These are phyloP conservation scores for Fraxinus albicans DNA, from an alignment of 305 asterid species.

Conservation along the genomic window DNA sequence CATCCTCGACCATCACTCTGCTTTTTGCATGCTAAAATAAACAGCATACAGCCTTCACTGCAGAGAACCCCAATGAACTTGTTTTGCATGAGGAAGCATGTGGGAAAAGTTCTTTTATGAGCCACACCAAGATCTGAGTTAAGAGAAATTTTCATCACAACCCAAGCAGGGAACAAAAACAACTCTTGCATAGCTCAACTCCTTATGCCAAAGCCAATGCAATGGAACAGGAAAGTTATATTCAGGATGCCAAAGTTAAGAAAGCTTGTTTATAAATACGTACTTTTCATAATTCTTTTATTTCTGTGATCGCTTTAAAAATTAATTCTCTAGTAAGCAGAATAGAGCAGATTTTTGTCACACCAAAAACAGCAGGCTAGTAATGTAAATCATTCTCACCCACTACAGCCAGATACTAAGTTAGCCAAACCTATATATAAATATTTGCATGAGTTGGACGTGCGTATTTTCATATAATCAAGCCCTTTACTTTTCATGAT, in stretches of 20 bases:
- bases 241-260: neutral
- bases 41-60: neutral
- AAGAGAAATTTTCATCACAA: neutral
- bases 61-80: neutral
- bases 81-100: neutral
- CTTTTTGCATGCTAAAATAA: neutral
- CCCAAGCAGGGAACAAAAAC: neutral
- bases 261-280: neutral
- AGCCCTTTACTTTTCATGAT: neutral
- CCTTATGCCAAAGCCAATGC: neutral
- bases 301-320: neutral
- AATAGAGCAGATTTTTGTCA: neutral
- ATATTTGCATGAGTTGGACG: neutral
- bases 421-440: neutral
- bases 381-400: neutral
- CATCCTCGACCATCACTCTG: neutral
- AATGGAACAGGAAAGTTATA: neutral
- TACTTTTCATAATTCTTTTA: neutral
- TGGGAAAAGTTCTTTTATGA: neutral
- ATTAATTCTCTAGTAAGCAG: neutral
- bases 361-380: neutral
- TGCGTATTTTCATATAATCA: neutral
- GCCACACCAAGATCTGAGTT: neutral
- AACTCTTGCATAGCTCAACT: neutral
- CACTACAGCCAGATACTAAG: neutral